phyloP scores from a whole-genome alignment of 2,329 filamentous ascomycete species.

The Exophiala phaeomuriformis region DNA sequence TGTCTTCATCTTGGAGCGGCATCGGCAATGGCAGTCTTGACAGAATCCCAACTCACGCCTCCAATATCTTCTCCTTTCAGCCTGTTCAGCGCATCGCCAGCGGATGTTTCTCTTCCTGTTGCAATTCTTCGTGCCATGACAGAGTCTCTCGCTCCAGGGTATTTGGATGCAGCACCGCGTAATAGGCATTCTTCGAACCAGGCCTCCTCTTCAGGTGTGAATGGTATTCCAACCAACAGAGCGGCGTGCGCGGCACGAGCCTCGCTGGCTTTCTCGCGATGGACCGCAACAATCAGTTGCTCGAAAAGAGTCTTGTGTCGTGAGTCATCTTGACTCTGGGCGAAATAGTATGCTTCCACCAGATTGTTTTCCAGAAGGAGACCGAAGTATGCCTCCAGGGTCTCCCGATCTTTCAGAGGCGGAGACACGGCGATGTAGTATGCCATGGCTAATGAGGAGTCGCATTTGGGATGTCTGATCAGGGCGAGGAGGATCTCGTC shows the following conservation, averaged over 20 bases:
- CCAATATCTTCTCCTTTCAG: slow-evolving; percentile 41
- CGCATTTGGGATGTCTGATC: slow-evolving; percentile 48
- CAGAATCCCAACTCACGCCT: slow-evolving; percentile 47
- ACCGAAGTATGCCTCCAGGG: slow-evolving; percentile 61
- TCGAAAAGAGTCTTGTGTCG: slow-evolving; percentile 60
- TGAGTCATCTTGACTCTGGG: slow-evolving; percentile 55
- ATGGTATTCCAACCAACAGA: slow-evolving; percentile 65
- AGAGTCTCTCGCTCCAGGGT: slow-evolving; percentile 63
- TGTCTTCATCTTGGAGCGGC: slow-evolving; percentile 10
- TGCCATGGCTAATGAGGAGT: slow-evolving; percentile 61
- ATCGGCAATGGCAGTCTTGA: slow-evolving; percentile 26
- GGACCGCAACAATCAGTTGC: slow-evolving; percentile 54
- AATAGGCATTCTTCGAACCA: slow-evolving; percentile 68
- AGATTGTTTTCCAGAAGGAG: slow-evolving; percentile 61
- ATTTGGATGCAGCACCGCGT: slow-evolving; percentile 55
- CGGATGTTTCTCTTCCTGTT: slow-evolving; percentile 46
- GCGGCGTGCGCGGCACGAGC: slow-evolving; percentile 50
- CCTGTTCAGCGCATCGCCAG: slow-evolving; percentile 32
- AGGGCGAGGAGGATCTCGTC: slow-evolving; percentile 74
- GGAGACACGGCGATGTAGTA: slow-evolving; percentile 74
- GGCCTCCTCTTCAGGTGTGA: slow-evolving; percentile 61
- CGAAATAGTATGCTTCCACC: slow-evolving; percentile 66
- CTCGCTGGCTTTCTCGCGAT: slow-evolving; percentile 38
- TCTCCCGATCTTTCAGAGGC: slow-evolving; percentile 56
- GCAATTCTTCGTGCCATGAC: slow-evolving; percentile 67